A percentile compares a stretch with the other conserved stretches of the same genome.
Conservation (phyloP, 805 yeast species). For the Saturnispora besseyi region DNA sequence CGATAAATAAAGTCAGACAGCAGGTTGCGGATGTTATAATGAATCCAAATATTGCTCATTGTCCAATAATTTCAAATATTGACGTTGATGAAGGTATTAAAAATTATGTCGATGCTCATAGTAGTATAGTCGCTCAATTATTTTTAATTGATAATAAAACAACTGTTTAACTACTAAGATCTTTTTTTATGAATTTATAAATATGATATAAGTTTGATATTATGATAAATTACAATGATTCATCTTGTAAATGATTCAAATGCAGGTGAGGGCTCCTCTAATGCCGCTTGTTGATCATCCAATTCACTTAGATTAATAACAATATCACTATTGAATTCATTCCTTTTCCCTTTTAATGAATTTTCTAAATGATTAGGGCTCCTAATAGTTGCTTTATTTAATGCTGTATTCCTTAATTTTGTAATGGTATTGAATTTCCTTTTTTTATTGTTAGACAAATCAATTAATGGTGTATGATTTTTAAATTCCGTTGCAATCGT, state of each 20-base stretch:
- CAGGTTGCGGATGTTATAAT: constrained; percentile 8
- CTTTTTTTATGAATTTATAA: background rate
- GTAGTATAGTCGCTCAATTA: constrained; percentile 13
- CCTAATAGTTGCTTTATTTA: background rate
- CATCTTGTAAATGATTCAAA: background rate
- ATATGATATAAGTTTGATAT: background rate
- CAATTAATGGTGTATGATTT: background rate
- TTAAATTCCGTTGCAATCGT: background rate
- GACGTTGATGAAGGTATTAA: constrained; percentile 3
- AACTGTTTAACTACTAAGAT: background rate
- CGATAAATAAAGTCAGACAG: constrained; percentile 10
- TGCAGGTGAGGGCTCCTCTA: background rate
- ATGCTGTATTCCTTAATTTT: background rate
- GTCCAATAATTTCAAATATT: constrained; percentile 11
- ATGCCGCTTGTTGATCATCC: background rate
- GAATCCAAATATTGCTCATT: constrained; percentile 10
- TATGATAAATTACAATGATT: background rate
- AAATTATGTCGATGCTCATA: constrained; percentile 8
- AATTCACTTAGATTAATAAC: background rate
- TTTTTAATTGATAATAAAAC: background rate
- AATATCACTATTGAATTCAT: background rate
- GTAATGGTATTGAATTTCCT: background rate
- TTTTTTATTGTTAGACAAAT: background rate
- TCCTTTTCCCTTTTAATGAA: background rate
- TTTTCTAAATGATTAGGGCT: background rate